Evolutionary conservation across 2,329 filamentous ascomycete species (phyloP).

Genomic region (Orbilia ellipsospora): DNA sequence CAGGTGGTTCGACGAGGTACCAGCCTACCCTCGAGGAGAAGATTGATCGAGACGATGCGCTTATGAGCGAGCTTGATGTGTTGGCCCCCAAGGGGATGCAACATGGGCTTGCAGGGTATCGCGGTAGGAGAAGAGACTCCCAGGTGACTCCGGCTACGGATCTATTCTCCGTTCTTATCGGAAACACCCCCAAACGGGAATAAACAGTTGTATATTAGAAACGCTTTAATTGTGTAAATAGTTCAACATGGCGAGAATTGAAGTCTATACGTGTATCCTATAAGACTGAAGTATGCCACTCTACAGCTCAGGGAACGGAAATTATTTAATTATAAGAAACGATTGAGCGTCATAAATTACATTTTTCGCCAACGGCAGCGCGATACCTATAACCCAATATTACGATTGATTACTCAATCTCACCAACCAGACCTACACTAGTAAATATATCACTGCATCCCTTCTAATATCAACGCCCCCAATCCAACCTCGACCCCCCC

Average conservation of each 20-base stretch:
- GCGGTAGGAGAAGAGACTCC: background rate
- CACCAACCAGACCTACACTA: too few species aligned
- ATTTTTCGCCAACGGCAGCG: too few species aligned
- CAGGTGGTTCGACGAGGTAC: slow-evolving; percentile 30
- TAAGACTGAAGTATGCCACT: too few species aligned
- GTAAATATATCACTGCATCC: too few species aligned
- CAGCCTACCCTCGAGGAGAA: background rate
- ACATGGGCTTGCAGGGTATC: background rate
- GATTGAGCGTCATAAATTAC: too few species aligned
- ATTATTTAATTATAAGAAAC: too few species aligned
- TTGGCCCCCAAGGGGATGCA: background rate
- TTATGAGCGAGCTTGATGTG: background rate
- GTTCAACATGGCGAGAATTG: background rate
- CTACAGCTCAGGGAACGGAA: too few species aligned
- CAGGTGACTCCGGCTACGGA: background rate
- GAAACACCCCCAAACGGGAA: background rate
- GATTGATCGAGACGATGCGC: background rate
- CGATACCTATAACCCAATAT: too few species aligned
- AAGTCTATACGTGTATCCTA: too few species aligned
- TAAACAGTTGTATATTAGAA: background rate
- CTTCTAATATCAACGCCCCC: slow-evolving; percentile 8
- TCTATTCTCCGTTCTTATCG: background rate
- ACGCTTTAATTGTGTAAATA: background rate
- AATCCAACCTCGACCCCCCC: slow-evolving; percentile 24
- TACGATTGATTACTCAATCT: too few species aligned